phyloP scores from a whole-genome alignment of 2,329 filamentous ascomycete species.

The Pseudocercospora fijiensis region DNA sequence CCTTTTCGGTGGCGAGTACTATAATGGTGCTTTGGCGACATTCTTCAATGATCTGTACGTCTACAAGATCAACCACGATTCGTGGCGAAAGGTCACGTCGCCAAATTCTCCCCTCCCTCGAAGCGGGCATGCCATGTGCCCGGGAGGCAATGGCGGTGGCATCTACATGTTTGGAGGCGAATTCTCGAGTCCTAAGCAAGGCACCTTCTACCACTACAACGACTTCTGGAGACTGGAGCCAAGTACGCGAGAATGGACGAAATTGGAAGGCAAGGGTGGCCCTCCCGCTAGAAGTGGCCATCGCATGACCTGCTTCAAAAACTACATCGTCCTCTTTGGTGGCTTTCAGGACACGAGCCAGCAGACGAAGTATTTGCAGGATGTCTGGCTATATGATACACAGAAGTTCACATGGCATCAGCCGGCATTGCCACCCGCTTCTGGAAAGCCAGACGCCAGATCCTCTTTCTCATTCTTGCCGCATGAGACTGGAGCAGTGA shows the following conservation, averaged over 20 bases:
- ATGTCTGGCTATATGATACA: slow-evolving; percentile 95
- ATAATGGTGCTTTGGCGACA: slow-evolving; percentile 79
- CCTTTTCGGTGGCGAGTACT: slow-evolving; percentile 92
- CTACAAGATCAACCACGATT: slow-evolving; percentile 76
- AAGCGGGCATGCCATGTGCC: slow-evolving; percentile 91
- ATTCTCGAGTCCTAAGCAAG: slow-evolving; percentile 94
- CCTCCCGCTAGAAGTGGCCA: slow-evolving; percentile 77
- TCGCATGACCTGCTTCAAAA: slow-evolving; percentile 89
- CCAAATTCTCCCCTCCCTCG: slow-evolving; percentile 89
- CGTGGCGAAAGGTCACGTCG: slow-evolving; percentile 87
- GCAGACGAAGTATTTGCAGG: slow-evolving; percentile 87
- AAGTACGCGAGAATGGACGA: slow-evolving; percentile 80
- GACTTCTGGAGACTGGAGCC: slow-evolving; percentile 96
- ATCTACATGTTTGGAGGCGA: slow-evolving; percentile 95
- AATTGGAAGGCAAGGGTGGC: slow-evolving; percentile 78
- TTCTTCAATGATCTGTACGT: slow-evolving; percentile 68
- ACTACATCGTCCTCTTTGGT: slow-evolving; percentile 93
- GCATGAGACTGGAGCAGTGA: slow-evolving; percentile 81
- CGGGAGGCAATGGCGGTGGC: slow-evolving; percentile 78
- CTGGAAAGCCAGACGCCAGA: slow-evolving; percentile 80
- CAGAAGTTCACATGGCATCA: slow-evolving; percentile 80
- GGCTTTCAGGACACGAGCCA: slow-evolving; percentile 97
- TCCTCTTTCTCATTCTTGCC: slow-evolving; percentile 91
- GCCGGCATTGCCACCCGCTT: slow-evolving; percentile 69
- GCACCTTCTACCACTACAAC: slow-evolving; percentile 98